These are phyloP conservation scores for Ceratocystis cubensis DNA, from an alignment of 2,329 filamentous ascomycete genomes.

Conservation along the genomic window DNA sequence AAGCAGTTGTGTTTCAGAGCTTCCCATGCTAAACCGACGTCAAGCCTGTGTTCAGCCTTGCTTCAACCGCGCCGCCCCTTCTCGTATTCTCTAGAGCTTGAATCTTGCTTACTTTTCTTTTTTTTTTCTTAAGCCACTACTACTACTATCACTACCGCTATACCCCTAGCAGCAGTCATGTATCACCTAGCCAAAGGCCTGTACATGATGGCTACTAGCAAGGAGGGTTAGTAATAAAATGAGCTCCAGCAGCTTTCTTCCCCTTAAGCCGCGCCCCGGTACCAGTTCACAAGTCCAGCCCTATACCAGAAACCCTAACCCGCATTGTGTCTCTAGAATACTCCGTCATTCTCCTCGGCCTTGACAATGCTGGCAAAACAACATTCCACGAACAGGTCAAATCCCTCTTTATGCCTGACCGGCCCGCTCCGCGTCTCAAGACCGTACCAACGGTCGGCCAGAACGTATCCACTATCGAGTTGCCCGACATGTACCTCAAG, in stretches of 20 bases:
- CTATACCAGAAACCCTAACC: slow-evolving; percentile 15
- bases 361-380: slow-evolving; percentile 97
- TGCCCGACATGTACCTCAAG: slow-evolving; percentile 93
- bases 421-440: slow-evolving; percentile 55
- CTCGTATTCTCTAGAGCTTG: background rate
- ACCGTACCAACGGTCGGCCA: slow-evolving; percentile 96
- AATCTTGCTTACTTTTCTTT: background rate
- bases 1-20: background rate
- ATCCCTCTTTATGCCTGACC: slow-evolving; percentile 59
- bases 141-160: no score
- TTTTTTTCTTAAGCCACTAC: background rate
- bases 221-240: slow-evolving; percentile 56
- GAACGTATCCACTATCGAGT: slow-evolving; percentile 81
- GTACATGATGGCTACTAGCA: slow-evolving; percentile 90
- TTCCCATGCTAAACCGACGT: background rate
- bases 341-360: slow-evolving; percentile 88
- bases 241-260: background rate
- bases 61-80: background rate
- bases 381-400: slow-evolving; percentile 97
- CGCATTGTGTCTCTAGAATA: slow-evolving; percentile 51
- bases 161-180: slow-evolving; percentile 40
- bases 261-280: background rate
- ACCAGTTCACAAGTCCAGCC: no score
- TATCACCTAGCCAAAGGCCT: slow-evolving; percentile 93
- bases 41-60: background rate